phyloP scores from a whole-genome alignment of 2,329 filamentous ascomycete genomes.

The Pseudogymnoascus sp. region DNA sequence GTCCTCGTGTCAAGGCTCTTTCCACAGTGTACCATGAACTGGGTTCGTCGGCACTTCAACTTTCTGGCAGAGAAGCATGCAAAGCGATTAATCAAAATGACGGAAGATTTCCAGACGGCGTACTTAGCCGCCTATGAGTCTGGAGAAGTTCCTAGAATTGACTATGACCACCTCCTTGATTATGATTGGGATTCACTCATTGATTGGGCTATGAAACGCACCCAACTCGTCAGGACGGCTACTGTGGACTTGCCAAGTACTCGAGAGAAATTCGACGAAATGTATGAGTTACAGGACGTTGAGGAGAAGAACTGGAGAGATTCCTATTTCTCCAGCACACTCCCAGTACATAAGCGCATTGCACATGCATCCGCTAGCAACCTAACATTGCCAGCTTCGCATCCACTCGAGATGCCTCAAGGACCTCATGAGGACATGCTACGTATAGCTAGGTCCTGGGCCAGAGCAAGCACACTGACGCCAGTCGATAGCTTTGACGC shows the following conservation, averaged over 20 bases:
- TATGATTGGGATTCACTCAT: constrained; percentile 64
- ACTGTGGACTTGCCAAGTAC: constrained; percentile 39
- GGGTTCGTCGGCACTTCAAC: constrained; percentile 49
- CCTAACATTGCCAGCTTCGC: constrained; percentile 30
- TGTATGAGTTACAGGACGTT: constrained; percentile 30
- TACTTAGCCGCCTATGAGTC: constrained; percentile 60
- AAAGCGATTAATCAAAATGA: constrained; percentile 47
- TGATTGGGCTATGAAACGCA: constrained; percentile 52
- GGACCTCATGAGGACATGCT: constrained; percentile 27
- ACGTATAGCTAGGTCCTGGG: constrained; percentile 48
- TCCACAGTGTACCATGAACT: constrained; percentile 42
- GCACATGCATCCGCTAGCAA: constrained; percentile 36
- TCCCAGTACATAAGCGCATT: constrained; percentile 34
- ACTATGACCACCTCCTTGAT: constrained; percentile 53
- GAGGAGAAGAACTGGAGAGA: constrained; percentile 44
- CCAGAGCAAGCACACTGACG: constrained; percentile 50
- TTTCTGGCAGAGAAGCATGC: constrained; percentile 42
- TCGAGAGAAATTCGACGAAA: constrained; percentile 36
- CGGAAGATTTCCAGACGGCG: constrained; percentile 53
- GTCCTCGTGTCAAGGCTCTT: constrained; percentile 49
- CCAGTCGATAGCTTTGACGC: constrained; percentile 40
- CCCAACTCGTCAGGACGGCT: constrained; percentile 14
- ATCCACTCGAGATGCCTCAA: neutral
- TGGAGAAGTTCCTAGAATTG: constrained; percentile 50
- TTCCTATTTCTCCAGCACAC: constrained; percentile 44